Evolutionary conservation across 441 rosid genomes (phyloP).

Genomic region (Adansonia grandidieri): DNA sequence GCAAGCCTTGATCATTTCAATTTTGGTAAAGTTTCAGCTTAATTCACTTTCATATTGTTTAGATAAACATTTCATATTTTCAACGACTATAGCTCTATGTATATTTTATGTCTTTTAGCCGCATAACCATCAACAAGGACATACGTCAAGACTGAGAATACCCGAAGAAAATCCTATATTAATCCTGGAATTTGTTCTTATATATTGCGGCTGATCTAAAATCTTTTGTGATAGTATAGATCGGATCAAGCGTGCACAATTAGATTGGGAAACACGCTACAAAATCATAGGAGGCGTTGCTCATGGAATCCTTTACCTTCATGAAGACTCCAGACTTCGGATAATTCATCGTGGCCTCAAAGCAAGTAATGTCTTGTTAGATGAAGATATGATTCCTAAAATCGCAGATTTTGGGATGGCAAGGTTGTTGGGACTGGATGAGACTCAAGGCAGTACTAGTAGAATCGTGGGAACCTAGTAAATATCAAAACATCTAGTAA

Average conservation of each 20-base stretch:
- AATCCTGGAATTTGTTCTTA: neutral
- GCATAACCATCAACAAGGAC: neutral
- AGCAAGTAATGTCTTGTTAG: slow-evolving; percentile 35
- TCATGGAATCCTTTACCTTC: slow-evolving; percentile 36
- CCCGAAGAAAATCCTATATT: neutral
- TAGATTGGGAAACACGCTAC: slow-evolving; percentile 31
- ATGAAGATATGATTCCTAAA: slow-evolving; percentile 30
- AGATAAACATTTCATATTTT: neutral
- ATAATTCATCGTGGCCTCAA: slow-evolving; percentile 35
- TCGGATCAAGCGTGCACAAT: slow-evolving; percentile 4
- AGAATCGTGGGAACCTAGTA: slow-evolving; percentile 34
- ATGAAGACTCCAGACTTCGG: slow-evolving; percentile 32
- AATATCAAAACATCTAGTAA: neutral
- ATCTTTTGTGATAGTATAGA: slow-evolving; percentile 18
- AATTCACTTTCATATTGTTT: neutral
- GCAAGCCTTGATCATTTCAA: slow-evolving; percentile 51
- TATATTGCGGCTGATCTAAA: neutral
- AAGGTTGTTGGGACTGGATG: slow-evolving; percentile 18
- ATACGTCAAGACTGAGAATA: neutral
- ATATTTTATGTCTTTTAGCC: neutral
- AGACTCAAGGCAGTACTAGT: slow-evolving; percentile 15
- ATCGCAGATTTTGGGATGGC: slow-evolving; percentile 41
- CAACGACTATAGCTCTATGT: neutral
- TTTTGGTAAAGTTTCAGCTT: slow-evolving; percentile 37
- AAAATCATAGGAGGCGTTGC: slow-evolving; percentile 34